Base-by-base conservation (phyloP, 257 asterid species). In the Verbena officinalis region DNA sequence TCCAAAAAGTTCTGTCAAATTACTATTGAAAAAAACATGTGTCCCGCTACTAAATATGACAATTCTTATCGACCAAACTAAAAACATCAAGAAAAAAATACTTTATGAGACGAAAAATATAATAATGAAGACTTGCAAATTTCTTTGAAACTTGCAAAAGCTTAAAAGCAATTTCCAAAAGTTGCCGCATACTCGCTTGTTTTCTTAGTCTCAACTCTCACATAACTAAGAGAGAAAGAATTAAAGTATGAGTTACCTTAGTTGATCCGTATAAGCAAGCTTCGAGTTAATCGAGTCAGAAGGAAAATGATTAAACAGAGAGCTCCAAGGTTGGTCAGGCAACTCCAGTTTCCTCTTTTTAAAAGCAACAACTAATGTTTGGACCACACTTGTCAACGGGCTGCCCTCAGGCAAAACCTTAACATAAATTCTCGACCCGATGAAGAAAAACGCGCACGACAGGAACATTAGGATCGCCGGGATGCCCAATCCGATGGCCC, bases 401-500 rank as follows among this genome's bases (percentile, higher is more conserved):
- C 88, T 82, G 1, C 88, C 84, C 16, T 71, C 64, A 7, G 84
- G 83, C 39, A 49, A 9, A 2, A 82, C 77, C 23, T 19, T 63
- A n/a, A 82, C 81, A 9, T 76, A 82, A 7, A 82, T 61, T 19
- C 75, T 76, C 1, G 78, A 76, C 8, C 83, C 88, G 0, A 76
- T 3, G 65, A 76, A 82, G 77, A 79, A 82, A 65, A 76, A 61
- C 5, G 54, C 51, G 57, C 79, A 71, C 0, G 88, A 78, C 0
- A 82, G 54, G 62, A 78, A 64, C 88, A 82, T 78, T 44, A 79
- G 53, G 61, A 79, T 61, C 24, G 88, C 55, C 0, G 88, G 84
- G 55, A 82, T 76, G 39, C 65, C 88, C 34, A 79, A 56, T 7
- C 88, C 84, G 43, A 79, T 46, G 30, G 74, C 83, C 88, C 83